phyloP scores from a whole-genome alignment of 2,329 filamentous ascomycete genomes.

The Didymellaceae sp. region DNA sequence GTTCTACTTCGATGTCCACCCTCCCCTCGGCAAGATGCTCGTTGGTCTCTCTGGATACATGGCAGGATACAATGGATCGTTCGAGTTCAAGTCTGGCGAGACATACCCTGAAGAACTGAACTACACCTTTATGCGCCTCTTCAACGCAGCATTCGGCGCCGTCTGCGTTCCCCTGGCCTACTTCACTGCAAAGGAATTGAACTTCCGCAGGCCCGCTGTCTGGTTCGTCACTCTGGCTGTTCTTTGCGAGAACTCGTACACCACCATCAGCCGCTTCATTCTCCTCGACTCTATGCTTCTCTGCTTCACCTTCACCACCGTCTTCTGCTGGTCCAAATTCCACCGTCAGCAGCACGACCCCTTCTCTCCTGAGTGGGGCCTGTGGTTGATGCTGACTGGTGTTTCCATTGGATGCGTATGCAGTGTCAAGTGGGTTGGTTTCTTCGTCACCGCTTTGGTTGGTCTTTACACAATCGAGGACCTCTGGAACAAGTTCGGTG shows the following conservation, averaged over 20 bases:
- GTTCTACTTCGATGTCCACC: constrained; percentile 98
- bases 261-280: constrained; percentile 97
- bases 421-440: constrained; percentile 97
- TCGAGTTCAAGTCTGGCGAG: constrained; percentile 99
- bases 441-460: constrained; percentile 94
- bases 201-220: constrained; percentile 83
- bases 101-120: constrained; percentile 92
- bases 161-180: constrained; percentile 93
- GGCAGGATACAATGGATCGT: constrained; percentile 97
- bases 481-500: constrained; percentile 97
- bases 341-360: constrained; percentile 84
- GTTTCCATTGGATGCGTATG: constrained; percentile 97
- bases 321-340: constrained; percentile 97
- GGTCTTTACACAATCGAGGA: constrained; percentile 96
- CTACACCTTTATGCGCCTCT: constrained; percentile 98
- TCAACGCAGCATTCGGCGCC: constrained; percentile 94
- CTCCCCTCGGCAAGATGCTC: constrained; percentile 97
- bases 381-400: constrained; percentile 92
- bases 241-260: constrained; percentile 98
- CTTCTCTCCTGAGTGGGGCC: constrained; percentile 90
- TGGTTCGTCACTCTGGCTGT: constrained; percentile 98
- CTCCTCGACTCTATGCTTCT: constrained; percentile 98
- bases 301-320: constrained; percentile 97
- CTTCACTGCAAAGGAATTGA: constrained; percentile 89
- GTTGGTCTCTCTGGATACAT: constrained; percentile 95